A percentile compares a stretch with the other conserved stretches of the same genome.
Evolutionary conservation across 1,284 basidiomycete genomes (phyloP).

Genomic region (Ustilago loliicola): DNA sequence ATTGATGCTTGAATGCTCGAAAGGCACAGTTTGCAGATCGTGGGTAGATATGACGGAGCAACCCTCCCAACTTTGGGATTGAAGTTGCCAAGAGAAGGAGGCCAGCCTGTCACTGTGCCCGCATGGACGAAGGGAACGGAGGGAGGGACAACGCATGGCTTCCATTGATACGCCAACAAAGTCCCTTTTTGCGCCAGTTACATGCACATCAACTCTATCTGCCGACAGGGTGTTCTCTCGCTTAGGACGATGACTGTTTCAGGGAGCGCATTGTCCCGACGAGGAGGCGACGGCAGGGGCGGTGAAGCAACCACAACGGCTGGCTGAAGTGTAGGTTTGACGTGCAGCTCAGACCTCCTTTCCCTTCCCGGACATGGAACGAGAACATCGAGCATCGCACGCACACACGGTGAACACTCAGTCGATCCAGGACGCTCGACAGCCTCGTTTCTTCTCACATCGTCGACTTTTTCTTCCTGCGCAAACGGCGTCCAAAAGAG

Average conservation of each 20-base stretch:
- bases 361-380: not conserved
- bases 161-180: not conserved
- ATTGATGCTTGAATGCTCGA: constrained; percentile 10
- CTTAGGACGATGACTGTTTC: constrained; percentile 8
- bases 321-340: not conserved
- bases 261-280: not conserved
- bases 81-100: not conserved
- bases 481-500: too few relatives aligned
- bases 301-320: not conserved
- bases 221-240: not conserved
- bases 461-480: not conserved
- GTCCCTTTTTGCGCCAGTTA: not conserved
- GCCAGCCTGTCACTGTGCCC: not conserved
- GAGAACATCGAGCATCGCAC: not conserved
- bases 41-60: constrained; percentile 14
- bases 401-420: not conserved
- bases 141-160: not conserved
- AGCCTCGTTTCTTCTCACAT: not conserved
- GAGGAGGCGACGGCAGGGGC: not conserved
- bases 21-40: constrained; percentile 21
- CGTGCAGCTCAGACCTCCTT: not conserved
- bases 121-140: not conserved
- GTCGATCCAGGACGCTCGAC: constrained; percentile 1
- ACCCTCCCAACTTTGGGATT: not conserved
- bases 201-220: constrained; percentile 19